Percentiles rank a stretch among this genome's conserved stretches.
Conservation (phyloP, 805 yeast species). For the Isabelozyma rhagii region DNA sequence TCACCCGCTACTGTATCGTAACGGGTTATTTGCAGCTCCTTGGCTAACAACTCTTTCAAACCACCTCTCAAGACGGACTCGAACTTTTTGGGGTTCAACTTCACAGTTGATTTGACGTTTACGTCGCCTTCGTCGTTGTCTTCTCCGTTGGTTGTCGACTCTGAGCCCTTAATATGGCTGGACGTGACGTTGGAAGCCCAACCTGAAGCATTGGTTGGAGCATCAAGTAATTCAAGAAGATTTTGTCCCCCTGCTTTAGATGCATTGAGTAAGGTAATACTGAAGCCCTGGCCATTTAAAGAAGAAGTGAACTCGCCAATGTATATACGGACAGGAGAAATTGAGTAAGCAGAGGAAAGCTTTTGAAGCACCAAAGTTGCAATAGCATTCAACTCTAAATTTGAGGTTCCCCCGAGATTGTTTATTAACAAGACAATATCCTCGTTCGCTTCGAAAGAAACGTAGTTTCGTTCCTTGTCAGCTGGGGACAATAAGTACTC, state of each 20-base stretch:
- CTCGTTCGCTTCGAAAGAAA: constrained; percentile 54
- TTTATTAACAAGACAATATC: constrained; percentile 65
- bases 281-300: constrained; percentile 81
- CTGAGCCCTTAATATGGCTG: too few relatives aligned
- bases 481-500: constrained; percentile 51
- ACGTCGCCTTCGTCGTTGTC: constrained; percentile 1
- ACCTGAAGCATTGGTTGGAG: constrained; percentile 67
- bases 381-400: constrained; percentile 66
- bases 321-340: constrained; percentile 56
- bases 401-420: constrained; percentile 81
- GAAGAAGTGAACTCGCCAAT: constrained; percentile 78
- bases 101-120: constrained; percentile 12
- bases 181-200: constrained; percentile 49
- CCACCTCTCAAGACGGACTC: constrained; percentile 44
- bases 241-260: constrained; percentile 33
- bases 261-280: constrained; percentile 68
- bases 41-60: constrained; percentile 15
- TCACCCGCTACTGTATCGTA: constrained; percentile 84
- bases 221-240: constrained; percentile 52
- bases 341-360: constrained; percentile 44
- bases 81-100: constrained; percentile 39
- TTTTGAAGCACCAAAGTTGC: constrained; percentile 50
- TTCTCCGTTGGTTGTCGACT: background rate
- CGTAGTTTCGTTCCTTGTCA: constrained; percentile 76
- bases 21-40: constrained; percentile 70